Evolutionary conservation across 139 green algal genomes (phyloP), one percentile per base, ranked within the genome.

Genomic region (Coccomyxa sp.): DNA sequence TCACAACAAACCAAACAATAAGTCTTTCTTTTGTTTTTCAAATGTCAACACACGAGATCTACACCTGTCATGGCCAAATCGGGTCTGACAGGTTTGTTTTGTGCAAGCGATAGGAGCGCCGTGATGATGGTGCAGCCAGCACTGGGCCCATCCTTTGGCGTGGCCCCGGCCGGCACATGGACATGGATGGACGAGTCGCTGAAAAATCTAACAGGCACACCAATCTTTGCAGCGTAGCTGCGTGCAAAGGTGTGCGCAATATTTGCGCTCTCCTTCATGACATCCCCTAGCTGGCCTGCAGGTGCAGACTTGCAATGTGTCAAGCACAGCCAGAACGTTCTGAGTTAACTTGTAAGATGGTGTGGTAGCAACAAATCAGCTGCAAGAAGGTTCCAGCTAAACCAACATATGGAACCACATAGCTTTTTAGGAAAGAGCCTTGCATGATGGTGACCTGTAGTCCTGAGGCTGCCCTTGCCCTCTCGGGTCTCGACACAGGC

Each of bases 191-290:
- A 84, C 63, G 85, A 85, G 38, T 91, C 80, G 0, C 83, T 79
- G 58, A 97, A 95, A 82, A 92, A 96, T 45, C 82, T 79, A 7
- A 57, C 68, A 25, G 31, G 58, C 38, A 60, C 58, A 80, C 76
- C 18, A 38, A 75, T 77, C 17, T 77, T 18, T 77, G 60, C 38
- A 0, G 95, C 86, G 79, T 95, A 94, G n/a, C 79, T 76, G 74
- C 95, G 91, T 27, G 95, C 92, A 75, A 92, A 97, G 58, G 95
- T 98, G 89, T 98, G 94, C 13, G 96, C 97, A 84, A 99, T 99
- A 68, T 88, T 89, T 27, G 92, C 89, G 57, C 83, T 94, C 91
- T 99, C 97, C 79, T 93, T 95, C 95, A 99, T 98, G 28, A 99
- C 97, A 71, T 99, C 97, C 0, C 97, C 97, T 60, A 99, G 90